Percentiles rank a stretch among this genome's conserved stretches.
Conservation (phyloP, 208 protist genomes). For the Trypanosoma platydactyli region DNA sequence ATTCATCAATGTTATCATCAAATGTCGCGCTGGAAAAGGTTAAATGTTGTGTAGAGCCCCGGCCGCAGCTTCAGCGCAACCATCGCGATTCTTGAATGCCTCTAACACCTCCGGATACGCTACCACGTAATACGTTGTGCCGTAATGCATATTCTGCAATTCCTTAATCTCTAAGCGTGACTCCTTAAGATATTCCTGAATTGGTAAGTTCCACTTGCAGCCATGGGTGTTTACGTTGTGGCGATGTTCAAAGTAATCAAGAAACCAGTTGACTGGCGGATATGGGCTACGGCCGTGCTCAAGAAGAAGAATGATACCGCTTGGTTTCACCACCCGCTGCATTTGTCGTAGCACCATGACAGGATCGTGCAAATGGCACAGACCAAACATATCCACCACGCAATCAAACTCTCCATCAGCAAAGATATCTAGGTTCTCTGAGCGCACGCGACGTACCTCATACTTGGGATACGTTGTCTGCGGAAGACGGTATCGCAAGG, state of each 20-base stretch:
- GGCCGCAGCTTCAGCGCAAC: constrained; percentile 6
- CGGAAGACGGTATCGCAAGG: constrained; percentile 78
- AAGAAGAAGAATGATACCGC: constrained; percentile 86
- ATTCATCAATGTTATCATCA: not conserved
- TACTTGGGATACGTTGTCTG: constrained; percentile 87
- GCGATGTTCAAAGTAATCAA: constrained; percentile 77
- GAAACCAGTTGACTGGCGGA: constrained; percentile 86
- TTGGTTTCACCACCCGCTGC: constrained; percentile 88
- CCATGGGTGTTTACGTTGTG: constrained; percentile 87
- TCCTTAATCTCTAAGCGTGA: constrained; percentile 81
- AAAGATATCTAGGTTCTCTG: constrained; percentile 77
- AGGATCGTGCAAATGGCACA: constrained; percentile 90
- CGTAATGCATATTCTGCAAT: constrained; percentile 88
- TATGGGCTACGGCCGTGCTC: constrained; percentile 88
- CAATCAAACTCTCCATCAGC: constrained; percentile 87
- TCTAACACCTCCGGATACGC: constrained; percentile 83
- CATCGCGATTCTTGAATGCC: constrained; percentile 52
- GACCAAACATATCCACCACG: constrained; percentile 91
- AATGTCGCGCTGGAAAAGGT: not conserved
- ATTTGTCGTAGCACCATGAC: constrained; percentile 89
- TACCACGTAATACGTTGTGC: constrained; percentile 90
- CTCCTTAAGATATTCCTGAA: constrained; percentile 76
- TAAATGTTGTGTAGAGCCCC: not conserved
- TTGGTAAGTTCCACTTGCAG: constrained; percentile 84
- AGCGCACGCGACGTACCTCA: constrained; percentile 77